These are phyloP conservation scores for Termitomyces sp. DNA, from an alignment of 768 basidiomycete genomes.

Conservation along the genomic window DNA sequence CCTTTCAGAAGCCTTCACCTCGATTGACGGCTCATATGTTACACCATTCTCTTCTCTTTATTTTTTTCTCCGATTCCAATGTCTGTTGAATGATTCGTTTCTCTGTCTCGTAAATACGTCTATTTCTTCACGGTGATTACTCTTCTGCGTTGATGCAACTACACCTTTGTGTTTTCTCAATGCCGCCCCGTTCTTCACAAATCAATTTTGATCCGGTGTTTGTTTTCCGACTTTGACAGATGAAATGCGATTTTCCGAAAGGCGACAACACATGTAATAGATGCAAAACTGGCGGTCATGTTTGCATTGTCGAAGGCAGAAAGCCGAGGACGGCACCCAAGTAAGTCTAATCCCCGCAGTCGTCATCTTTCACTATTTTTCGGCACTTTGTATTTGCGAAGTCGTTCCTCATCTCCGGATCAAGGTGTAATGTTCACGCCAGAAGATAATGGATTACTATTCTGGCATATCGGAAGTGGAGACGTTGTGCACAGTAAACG, in stretches of 20 bases:
- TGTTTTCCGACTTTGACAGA: constrained; percentile 36
- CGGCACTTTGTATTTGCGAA: constrained; percentile 6
- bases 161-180: neutral
- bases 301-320: constrained; percentile 79
- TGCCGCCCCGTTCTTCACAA: neutral
- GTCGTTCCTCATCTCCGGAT: constrained; percentile 8
- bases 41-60: constrained; percentile 6
- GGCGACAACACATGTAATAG: constrained; percentile 73
- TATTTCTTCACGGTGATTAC: constrained; percentile 8
- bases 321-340: constrained; percentile 76
- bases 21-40: constrained; percentile 13
- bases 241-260: constrained; percentile 81
- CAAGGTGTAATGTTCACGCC: constrained; percentile 7
- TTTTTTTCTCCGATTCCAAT: constrained; percentile 7
- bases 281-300: constrained; percentile 66
- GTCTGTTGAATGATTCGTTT: constrained; percentile 8
- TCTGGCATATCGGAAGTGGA: constrained; percentile 7
- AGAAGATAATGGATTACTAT: constrained; percentile 1
- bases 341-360: constrained; percentile 42
- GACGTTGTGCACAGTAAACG: constrained; percentile 6
- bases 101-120: constrained; percentile 12
- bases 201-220: neutral
- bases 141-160: neutral
- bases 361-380: constrained; percentile 15
- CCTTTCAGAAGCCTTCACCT: constrained; percentile 6